Base-by-base conservation (phyloP, 805 yeast species). In the Jamesozyma lodderae region DNA sequence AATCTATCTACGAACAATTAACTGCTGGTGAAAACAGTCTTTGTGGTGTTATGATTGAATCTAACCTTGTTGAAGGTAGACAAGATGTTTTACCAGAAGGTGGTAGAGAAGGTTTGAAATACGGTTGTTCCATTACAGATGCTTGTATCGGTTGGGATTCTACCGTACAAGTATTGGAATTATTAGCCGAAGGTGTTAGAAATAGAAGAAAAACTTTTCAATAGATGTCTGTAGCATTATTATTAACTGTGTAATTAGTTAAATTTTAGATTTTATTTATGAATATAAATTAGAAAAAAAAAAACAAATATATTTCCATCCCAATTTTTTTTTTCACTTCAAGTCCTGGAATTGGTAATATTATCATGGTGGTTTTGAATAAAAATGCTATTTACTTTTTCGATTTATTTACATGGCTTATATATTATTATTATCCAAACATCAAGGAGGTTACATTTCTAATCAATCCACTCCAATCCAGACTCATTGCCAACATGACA, bases 51-150 rank as follows among this genome's bases (percentile, higher is more conserved):
- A 92, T 92, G 98, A 87, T 92, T 57, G 98, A 92, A 70, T 80
- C 94, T 42, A 84, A 90, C 59, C 75, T 92, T 49, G 73, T 72
- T 44, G 96, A 82, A 60, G 98, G 98, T 37, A 81, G 94, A 67
- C 98, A 92, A 69, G 79, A 82, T 55, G 87, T 87, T 43, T 88
- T 90, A 41, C 74, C 84, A 33, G 67, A 75, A 41, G 81, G 79
- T 37, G 95, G 95, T 38, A 80, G 81, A 57, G 70, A 70, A 38
- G 75, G 70, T 17, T 74, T 90, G 64, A 75, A 81, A 55, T 90
- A 90, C 66, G 98, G 98, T 45, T 84, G 87, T 46, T 83, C 95
- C 22, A 87, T 90, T 53, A 90, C 98, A n/a, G 98, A 90, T 63
- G 95, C 96, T 23, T 90, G 98, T 71, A 87, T 90, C 43, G 74